Evolutionary conservation across 768 basidiomycete species (phyloP).

Genomic region (Collybiopsis confluens): DNA sequence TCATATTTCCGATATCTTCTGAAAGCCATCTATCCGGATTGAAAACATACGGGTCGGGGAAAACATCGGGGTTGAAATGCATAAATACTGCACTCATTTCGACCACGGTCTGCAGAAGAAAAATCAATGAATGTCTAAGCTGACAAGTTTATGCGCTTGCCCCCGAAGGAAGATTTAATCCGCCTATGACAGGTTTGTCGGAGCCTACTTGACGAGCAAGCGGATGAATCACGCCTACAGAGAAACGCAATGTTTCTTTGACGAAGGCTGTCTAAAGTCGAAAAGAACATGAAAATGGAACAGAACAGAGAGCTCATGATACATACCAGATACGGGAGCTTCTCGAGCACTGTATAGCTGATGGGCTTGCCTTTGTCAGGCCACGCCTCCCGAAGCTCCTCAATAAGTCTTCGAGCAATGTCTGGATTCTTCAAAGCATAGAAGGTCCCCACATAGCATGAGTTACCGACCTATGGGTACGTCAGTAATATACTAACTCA

Average conservation of each 20-base stretch:
- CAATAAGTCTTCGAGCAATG: conserved; percentile 15
- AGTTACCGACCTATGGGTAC: conserved; percentile 16
- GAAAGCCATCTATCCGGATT: conserved; percentile 40
- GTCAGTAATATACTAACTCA: too few relatives aligned
- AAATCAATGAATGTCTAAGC: not conserved
- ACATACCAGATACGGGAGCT: conserved; percentile 33
- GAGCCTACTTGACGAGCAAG: conserved; percentile 38
- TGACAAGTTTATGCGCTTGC: conserved; percentile 20
- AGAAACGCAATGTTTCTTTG: conserved; percentile 41
- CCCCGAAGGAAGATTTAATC: conserved; percentile 31
- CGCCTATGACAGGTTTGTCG: conserved; percentile 28
- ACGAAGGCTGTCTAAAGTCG: conserved; percentile 40
- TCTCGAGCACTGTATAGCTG: conserved; percentile 27
- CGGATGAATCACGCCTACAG: conserved; percentile 33
- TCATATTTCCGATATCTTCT: conserved; percentile 29
- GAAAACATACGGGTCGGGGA: conserved; percentile 35
- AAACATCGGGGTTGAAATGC: conserved; percentile 34
- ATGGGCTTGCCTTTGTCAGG: conserved; percentile 25
- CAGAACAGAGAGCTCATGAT: not conserved
- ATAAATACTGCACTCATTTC: conserved; percentile 35
- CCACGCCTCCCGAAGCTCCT: conserved; percentile 29
- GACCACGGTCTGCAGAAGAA: conserved; percentile 31
- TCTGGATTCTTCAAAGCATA: conserved; percentile 20
- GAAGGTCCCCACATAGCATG: conserved; percentile 22
- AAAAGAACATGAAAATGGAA: conserved; percentile 7